Evolutionary conservation across 225 moss, liverwort and hornwort genomes (phyloP).

Genomic region (Marchantia paleacea): DNA sequence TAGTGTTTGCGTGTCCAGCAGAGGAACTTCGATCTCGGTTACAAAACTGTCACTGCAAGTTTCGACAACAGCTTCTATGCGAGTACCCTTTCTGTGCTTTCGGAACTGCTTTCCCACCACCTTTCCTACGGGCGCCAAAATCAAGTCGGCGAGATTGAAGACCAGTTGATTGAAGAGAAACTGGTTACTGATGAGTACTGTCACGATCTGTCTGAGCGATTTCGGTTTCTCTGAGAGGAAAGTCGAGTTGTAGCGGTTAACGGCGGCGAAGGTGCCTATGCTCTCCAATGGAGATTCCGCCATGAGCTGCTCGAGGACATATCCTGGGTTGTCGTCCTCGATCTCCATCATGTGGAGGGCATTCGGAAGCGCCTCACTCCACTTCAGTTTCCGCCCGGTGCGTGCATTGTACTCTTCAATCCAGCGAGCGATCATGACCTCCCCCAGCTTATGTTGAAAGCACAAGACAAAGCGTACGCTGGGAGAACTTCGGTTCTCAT

Average conservation of each 20-base stretch:
- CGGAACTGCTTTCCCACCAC: slow-evolving; percentile 22
- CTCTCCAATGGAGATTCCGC: slow-evolving; percentile 17
- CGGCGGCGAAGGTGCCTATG: slow-evolving; percentile 14
- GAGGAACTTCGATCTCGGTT: slow-evolving; percentile 19
- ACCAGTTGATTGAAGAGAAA: slow-evolving; percentile 20
- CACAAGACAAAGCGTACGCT: not conserved
- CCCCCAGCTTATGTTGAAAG: slow-evolving; percentile 15
- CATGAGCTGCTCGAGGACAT: not conserved
- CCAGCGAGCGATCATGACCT: slow-evolving; percentile 1
- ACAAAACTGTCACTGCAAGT: slow-evolving; percentile 18
- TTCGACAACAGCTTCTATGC: slow-evolving; percentile 18
- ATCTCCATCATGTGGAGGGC: slow-evolving; percentile 18
- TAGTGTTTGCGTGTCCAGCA: slow-evolving; percentile 15
- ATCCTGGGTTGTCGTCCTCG: slow-evolving; percentile 13
- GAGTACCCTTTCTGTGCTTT: slow-evolving; percentile 11
- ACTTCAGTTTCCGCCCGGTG: slow-evolving; percentile 14
- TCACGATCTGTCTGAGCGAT: slow-evolving; percentile 16
- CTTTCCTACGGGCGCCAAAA: slow-evolving; percentile 21
- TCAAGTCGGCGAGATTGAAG: slow-evolving; percentile 22
- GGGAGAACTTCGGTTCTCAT: not conserved
- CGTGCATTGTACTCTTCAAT: slow-evolving; percentile 16
- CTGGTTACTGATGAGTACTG: slow-evolving; percentile 17
- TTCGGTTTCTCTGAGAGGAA: slow-evolving; percentile 14
- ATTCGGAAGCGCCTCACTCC: slow-evolving; percentile 10
- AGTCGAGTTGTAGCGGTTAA: slow-evolving; percentile 13